Conservation (phyloP, 1,284 basidiomycete species). For the Moesziomyces sp. region DNA sequence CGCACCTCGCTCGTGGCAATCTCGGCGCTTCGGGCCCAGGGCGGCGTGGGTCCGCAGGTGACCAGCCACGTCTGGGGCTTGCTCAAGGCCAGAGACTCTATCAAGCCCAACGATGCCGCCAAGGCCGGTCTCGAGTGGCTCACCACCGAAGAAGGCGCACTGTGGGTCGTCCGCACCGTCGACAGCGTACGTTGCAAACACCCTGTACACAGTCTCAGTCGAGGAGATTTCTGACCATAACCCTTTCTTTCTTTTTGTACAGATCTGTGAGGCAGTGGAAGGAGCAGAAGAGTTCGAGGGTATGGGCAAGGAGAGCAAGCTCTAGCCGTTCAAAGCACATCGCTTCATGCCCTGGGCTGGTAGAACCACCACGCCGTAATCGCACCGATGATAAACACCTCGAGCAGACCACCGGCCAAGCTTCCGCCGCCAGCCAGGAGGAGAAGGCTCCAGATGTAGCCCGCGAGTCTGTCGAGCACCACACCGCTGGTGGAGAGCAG, state of each 20-base stretch:
- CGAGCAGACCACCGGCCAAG: constrained; percentile 52
- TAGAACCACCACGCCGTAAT: constrained; percentile 56
- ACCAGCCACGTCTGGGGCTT: constrained; percentile 92
- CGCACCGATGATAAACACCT: constrained; percentile 48
- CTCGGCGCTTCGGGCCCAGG: constrained; percentile 86
- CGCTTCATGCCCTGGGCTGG: constrained; percentile 10
- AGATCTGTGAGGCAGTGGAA: constrained; percentile 56
- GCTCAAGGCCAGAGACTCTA: constrained; percentile 75
- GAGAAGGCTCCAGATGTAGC: constrained; percentile 79
- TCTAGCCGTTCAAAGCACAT: constrained; percentile 2
- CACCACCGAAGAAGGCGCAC: constrained; percentile 85
- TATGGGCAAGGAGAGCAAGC: constrained; percentile 40
- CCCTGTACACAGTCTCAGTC: neutral
- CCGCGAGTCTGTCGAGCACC: constrained; percentile 77
- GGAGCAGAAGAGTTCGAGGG: constrained; percentile 53
- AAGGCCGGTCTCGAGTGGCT: constrained; percentile 80
- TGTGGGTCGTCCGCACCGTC: constrained; percentile 88
- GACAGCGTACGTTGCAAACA: constrained; percentile 71
- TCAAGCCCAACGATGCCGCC: constrained; percentile 68
- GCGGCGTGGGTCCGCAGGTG: constrained; percentile 88
- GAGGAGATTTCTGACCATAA: neutral
- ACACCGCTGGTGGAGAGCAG: constrained; percentile 71
- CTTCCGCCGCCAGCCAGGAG: constrained; percentile 81
- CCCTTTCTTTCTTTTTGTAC: neutral
- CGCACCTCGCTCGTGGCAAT: constrained; percentile 89